A percentile compares a stretch with the other conserved stretches of the same genome.
Evolutionary conservation across 148 eudicot species (phyloP).

Genomic region (Drosera capensis): DNA sequence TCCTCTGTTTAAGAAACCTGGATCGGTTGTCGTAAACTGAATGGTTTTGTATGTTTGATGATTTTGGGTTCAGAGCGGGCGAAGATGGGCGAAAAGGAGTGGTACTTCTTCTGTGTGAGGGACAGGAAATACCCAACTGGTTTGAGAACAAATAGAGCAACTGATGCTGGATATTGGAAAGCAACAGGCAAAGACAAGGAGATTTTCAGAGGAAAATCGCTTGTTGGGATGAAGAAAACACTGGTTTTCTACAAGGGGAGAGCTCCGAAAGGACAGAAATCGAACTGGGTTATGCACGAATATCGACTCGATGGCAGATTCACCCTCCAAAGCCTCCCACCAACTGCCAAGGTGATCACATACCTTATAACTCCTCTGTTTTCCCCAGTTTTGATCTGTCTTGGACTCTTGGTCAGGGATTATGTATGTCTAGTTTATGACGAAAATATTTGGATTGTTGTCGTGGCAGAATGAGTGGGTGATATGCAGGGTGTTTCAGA

Average conservation of each 20-base stretch:
- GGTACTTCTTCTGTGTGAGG: slow-evolving; percentile 54
- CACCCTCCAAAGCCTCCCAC: slow-evolving; percentile 27
- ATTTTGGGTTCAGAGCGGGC: slow-evolving; percentile 27
- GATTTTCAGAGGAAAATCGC: slow-evolving; percentile 28
- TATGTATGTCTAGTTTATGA: not conserved
- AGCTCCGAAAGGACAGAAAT: slow-evolving; percentile 51
- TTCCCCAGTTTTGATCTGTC: slow-evolving; percentile 4
- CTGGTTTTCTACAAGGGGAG: slow-evolving; percentile 50
- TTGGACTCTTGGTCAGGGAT: not conserved
- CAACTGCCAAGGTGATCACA: slow-evolving; percentile 21
- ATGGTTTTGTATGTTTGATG: not conserved
- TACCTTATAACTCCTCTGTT: slow-evolving; percentile 1
- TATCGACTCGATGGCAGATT: slow-evolving; percentile 41
- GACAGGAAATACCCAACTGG: slow-evolving; percentile 68
- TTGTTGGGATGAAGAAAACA: slow-evolving; percentile 63
- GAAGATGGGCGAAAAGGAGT: slow-evolving; percentile 53
- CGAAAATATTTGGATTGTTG: not conserved
- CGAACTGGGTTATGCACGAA: slow-evolving; percentile 60
- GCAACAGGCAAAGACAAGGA: slow-evolving; percentile 63
- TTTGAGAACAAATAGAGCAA: slow-evolving; percentile 47
- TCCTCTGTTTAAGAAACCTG: not conserved
- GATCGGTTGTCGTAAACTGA: not conserved
- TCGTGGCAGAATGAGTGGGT: slow-evolving; percentile 54
- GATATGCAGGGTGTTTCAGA: slow-evolving; percentile 47
- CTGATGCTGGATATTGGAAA: slow-evolving; percentile 51